Percentiles rank a stretch among this genome's conserved stretches.
Evolutionary conservation across 106 monocot genomes (phyloP).

Genomic region (Dendrobium chrysotoxum): DNA sequence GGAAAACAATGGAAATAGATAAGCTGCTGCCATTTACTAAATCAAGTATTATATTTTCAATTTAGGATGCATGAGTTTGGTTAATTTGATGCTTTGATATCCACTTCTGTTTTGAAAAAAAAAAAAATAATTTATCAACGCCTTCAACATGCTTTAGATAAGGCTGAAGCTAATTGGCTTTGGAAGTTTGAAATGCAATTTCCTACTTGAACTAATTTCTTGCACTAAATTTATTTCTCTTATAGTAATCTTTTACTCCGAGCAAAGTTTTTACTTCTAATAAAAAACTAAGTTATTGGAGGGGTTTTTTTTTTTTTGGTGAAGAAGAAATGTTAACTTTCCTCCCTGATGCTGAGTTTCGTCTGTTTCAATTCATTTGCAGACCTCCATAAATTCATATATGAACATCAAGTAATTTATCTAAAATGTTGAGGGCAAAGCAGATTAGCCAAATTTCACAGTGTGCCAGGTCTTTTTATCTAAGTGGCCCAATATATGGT

Average conservation of each 20-base stretch:
- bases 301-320: background rate
- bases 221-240: background rate
- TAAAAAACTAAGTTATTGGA: background rate
- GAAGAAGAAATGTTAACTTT: background rate
- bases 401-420: conserved; percentile 4
- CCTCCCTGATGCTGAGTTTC: background rate
- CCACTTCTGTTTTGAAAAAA: too few species aligned
- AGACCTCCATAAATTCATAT: background rate
- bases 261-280: background rate
- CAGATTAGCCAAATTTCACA: conserved; percentile 77
- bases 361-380: background rate
- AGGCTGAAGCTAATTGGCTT: too few species aligned
- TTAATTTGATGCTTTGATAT: too few species aligned
- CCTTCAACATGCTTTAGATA: too few species aligned
- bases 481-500: conserved; percentile 48
- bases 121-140: too few species aligned
- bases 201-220: background rate
- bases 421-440: conserved; percentile 85
- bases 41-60: too few species aligned
- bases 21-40: too few species aligned
- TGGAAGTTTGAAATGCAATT: too few species aligned
- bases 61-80: too few species aligned
- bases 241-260: background rate
- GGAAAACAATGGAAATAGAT: too few species aligned
- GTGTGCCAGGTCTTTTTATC: conserved; percentile 74